Conservation (phyloP, 345 rosid species). For the Pistacia atlantica region DNA sequence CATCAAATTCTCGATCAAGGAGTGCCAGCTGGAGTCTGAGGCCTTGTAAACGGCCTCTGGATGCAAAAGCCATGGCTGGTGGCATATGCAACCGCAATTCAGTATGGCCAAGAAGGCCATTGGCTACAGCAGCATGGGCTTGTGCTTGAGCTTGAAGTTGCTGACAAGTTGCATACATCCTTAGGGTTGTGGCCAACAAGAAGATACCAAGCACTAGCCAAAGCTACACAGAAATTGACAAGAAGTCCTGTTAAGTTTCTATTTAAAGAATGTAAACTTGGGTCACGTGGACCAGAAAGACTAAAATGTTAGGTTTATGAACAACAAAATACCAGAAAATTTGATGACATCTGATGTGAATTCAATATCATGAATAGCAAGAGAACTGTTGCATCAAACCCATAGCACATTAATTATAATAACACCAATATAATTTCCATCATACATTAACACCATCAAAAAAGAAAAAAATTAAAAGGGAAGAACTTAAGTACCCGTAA, state of each 20-base stretch:
- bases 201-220: slow-evolving; percentile 95
- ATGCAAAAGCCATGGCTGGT: slow-evolving; percentile 84
- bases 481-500: slow-evolving; percentile 58
- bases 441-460: background rate
- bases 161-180: slow-evolving; percentile 97
- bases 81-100: slow-evolving; percentile 91
- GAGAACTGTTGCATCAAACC: slow-evolving; percentile 58
- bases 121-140: slow-evolving; percentile 85
- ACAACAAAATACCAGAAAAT: slow-evolving; percentile 74
- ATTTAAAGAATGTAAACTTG: background rate
- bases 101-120: slow-evolving; percentile 84
- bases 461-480: slow-evolving; percentile 2
- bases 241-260: background rate
- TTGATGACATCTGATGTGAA: slow-evolving; percentile 92
- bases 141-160: slow-evolving; percentile 95
- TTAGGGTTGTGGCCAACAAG: slow-evolving; percentile 80
- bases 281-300: slow-evolving; percentile 7
- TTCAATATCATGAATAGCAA: slow-evolving; percentile 92
- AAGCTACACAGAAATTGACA: slow-evolving; percentile 50
- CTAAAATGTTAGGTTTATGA: background rate
- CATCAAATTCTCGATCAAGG: slow-evolving; percentile 94
- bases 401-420: slow-evolving; percentile 17
- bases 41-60: slow-evolving; percentile 93
- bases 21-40: slow-evolving; percentile 95
- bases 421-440: background rate